Conservation (phyloP, 75 land plant species). For the Pseudotsuga menziesii region DNA sequence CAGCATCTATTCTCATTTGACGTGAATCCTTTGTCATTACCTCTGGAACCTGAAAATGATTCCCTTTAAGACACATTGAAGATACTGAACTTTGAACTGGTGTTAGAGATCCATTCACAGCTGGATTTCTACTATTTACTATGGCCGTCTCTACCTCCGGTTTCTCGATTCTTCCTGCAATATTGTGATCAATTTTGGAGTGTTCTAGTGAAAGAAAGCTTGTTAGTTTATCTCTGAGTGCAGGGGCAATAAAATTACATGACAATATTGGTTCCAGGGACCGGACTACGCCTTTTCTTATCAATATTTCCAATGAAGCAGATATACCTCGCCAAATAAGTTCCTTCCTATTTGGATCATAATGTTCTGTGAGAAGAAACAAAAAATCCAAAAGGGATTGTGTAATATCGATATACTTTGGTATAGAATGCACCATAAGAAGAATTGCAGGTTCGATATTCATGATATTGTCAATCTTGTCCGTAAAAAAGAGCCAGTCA, state of each 20-base stretch:
- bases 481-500: slow-evolving; percentile 93
- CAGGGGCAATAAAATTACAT: slow-evolving; percentile 36
- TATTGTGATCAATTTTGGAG: slow-evolving; percentile 8
- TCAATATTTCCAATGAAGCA: slow-evolving; percentile 51
- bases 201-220: slow-evolving; percentile 14
- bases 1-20: too few relatives aligned
- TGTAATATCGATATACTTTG: slow-evolving; percentile 70
- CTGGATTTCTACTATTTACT: too few relatives aligned
- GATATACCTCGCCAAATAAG: slow-evolving; percentile 53
- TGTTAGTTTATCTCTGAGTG: slow-evolving; percentile 56
- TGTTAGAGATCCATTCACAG: too few relatives aligned
- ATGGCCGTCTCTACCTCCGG: too few relatives aligned
- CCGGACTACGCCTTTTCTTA: slow-evolving; percentile 66
- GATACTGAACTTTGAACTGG: too few relatives aligned
- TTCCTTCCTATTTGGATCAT: slow-evolving; percentile 56
- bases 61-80: too few relatives aligned
- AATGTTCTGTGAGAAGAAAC: slow-evolving; percentile 69
- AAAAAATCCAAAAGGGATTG: slow-evolving; percentile 86
- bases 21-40: too few relatives aligned
- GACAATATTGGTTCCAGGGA: slow-evolving; percentile 55
- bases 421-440: slow-evolving; percentile 80
- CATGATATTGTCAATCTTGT: slow-evolving; percentile 77
- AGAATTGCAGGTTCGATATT: slow-evolving; percentile 95
- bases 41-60: too few relatives aligned
- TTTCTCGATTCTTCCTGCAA: background rate